phyloP scores from a whole-genome alignment of 352 stramenopile genomes.

The Pythium diclinum region DNA sequence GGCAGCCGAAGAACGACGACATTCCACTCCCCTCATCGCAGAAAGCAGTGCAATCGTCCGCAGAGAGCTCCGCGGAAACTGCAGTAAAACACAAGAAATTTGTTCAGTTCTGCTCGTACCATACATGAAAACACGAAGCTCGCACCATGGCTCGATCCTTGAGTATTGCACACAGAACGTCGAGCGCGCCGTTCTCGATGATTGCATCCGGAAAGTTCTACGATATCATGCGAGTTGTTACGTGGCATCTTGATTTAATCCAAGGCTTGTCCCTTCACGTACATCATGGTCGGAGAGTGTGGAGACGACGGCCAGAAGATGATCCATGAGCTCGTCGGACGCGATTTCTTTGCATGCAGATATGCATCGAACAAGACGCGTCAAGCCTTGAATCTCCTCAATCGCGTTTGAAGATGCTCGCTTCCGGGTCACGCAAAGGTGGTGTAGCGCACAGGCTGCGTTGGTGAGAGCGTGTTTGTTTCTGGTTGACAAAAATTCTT shows the following conservation, averaged over 20 bases:
- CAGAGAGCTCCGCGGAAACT: conserved; percentile 8
- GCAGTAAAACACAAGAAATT: not conserved
- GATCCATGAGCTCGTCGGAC: conserved; percentile 10
- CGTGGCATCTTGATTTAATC: not conserved
- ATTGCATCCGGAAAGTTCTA: conserved; percentile 6
- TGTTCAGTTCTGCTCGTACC: not conserved
- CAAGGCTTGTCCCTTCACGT: not conserved
- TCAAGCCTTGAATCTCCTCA: not conserved
- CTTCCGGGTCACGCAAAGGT: conserved; percentile 2
- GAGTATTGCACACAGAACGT: not conserved
- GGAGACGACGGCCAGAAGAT: conserved; percentile 7
- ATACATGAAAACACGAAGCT: not conserved
- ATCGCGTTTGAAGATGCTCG: not conserved
- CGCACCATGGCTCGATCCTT: conserved; percentile 1
- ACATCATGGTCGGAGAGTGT: conserved; percentile 7
- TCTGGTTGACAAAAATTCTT: not conserved
- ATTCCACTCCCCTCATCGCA: not conserved
- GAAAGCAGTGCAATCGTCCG: not conserved
- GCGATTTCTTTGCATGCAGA: not conserved
- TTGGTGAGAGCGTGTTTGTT: conserved; percentile 1
- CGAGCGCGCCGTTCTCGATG: not conserved
- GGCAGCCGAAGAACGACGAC: not conserved
- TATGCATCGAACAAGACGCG: not conserved
- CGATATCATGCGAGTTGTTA: not conserved
- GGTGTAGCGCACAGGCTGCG: conserved; percentile 4